These are phyloP conservation scores for Coniochaeta prunicola DNA, from an alignment of 2,329 filamentous ascomycete species.

Conservation along the genomic window DNA sequence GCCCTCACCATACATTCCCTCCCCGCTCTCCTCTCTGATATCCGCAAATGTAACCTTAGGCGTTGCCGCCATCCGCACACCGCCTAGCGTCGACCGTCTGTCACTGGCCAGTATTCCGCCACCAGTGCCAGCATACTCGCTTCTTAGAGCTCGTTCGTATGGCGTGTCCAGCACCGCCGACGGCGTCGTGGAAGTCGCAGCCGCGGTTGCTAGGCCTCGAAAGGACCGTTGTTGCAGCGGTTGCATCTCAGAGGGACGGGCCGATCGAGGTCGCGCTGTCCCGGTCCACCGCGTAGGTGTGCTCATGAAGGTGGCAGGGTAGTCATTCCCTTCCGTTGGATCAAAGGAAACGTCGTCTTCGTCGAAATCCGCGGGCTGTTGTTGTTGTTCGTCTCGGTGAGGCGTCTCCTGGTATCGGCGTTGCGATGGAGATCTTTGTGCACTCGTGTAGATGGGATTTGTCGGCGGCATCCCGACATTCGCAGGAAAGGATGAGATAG, in stretches of 20 bases:
- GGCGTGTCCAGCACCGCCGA: slow-evolving; percentile 16
- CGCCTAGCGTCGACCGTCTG: not conserved
- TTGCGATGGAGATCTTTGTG: not conserved
- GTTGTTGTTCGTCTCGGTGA: slow-evolving; percentile 6
- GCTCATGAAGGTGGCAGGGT: slow-evolving; percentile 16
- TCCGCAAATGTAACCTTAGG: slow-evolving; percentile 13
- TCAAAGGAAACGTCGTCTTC: slow-evolving; percentile 9
- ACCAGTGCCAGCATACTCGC: slow-evolving; percentile 6
- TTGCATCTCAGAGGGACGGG: not conserved
- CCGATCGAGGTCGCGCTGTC: not conserved
- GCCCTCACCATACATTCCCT: not conserved
- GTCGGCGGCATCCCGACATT: not conserved
- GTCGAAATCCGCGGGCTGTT: slow-evolving; percentile 16
- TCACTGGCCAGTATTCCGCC: not conserved
- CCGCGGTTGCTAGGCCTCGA: not conserved
- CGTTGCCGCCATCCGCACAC: not conserved
- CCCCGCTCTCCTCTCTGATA: slow-evolving; percentile 14
- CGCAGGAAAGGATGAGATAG: not conserved
- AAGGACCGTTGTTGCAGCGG: not conserved
- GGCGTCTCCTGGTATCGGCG: not conserved
- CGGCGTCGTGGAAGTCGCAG: slow-evolving; percentile 12
- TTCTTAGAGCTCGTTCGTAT: slow-evolving; percentile 14
- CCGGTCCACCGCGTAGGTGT: slow-evolving; percentile 15
- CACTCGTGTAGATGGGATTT: not conserved
- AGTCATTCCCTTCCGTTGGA: slow-evolving; percentile 1